Evolutionary conservation across 2,329 filamentous ascomycete species (phyloP), one percentile per base, ranked within the genome.

Genomic region (Trichoderma afroharzianum): DNA sequence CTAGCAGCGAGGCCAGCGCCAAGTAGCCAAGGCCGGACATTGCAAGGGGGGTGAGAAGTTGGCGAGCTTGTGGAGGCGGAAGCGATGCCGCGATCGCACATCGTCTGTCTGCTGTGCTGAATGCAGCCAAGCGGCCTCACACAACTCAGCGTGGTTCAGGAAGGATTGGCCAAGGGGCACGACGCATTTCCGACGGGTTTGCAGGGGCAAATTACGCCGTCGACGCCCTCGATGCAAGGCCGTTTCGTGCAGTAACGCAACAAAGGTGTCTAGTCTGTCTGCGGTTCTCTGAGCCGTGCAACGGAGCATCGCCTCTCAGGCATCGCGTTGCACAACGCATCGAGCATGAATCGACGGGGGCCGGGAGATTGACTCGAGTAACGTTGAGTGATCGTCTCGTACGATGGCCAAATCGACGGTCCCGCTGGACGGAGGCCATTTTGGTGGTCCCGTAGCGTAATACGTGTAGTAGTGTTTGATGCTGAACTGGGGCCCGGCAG

Each of bases 321-420:
- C 39, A 53, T 61, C 26, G 39, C 36, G 66, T 47, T 69, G 67
- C 57, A 43, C 24, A 50, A 36, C 26, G 14, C 36, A 47, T 53
- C 43, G 26, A 61, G 57, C 57, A 50, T 69, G 66, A 68, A 61
- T 47, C 18, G 30, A 50, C 55, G 53, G 66, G 66, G 66, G 36
- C 43, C 26, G 66, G 36, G 64, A 61, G 43, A 24, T 43, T 58
- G 64, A 58, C 36, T 55, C 55, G 39, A 33, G 67, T 62, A 62
- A 69, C 67, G 67, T 69, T 69, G 55, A 53, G 30, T 62, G 67
- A 69, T 69, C 57, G 57, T n/a, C 57, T 61, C 36, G 58, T 43
- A 30, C 67, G 59, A 61, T 15, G 43, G 57, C 67, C 39, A 9
- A 53, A 36, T 53, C 36, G 8, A 43, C 28, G 47, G 63, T 66